Evolutionary conservation across 805 yeast genomes (phyloP).

Genomic region (Ogataea trehalophila): DNA sequence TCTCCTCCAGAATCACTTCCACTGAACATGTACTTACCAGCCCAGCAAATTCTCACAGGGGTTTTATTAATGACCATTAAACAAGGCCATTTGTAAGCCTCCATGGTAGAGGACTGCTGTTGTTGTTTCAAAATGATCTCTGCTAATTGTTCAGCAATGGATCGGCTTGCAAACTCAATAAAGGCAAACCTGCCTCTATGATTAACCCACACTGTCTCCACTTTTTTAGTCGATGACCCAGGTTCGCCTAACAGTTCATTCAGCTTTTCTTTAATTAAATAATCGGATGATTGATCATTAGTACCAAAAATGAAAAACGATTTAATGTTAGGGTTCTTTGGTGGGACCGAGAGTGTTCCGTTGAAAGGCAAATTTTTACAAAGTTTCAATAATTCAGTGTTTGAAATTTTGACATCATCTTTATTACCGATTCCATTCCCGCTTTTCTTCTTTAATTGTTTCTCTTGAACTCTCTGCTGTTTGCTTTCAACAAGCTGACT

Average conservation of each 20-base stretch:
- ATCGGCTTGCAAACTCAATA: slow-evolving; percentile 45
- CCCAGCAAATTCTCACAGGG: slow-evolving; percentile 55
- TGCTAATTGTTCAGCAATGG: slow-evolving; percentile 46
- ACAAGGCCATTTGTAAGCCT: slow-evolving; percentile 24
- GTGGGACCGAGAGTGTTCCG: slow-evolving; percentile 41
- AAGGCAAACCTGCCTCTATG: slow-evolving; percentile 64
- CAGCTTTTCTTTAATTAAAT: slow-evolving; percentile 48
- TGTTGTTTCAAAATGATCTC: slow-evolving; percentile 11
- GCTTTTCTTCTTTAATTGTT: slow-evolving; percentile 2
- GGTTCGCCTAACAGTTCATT: slow-evolving; percentile 23
- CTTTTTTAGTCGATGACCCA: slow-evolving; percentile 6
- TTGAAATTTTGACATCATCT: slow-evolving; percentile 12
- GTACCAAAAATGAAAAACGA: slow-evolving; percentile 76
- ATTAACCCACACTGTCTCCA: slow-evolving; percentile 45
- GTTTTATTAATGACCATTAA: slow-evolving; percentile 31
- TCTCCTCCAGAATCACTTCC: slow-evolving; percentile 42
- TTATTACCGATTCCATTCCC: slow-evolving; percentile 3
- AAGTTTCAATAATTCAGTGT: slow-evolving; percentile 45
- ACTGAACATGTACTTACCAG: slow-evolving; percentile 34
- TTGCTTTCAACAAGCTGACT: slow-evolving; percentile 27
- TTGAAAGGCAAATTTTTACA: slow-evolving; percentile 64
- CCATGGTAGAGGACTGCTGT: background rate
- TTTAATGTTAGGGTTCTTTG: slow-evolving; percentile 38
- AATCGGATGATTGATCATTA: slow-evolving; percentile 61
- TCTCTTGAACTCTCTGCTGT: background rate